phyloP scores from a whole-genome alignment of 2,329 filamentous ascomycete genomes.

The Orbilia ellipsospora region DNA sequence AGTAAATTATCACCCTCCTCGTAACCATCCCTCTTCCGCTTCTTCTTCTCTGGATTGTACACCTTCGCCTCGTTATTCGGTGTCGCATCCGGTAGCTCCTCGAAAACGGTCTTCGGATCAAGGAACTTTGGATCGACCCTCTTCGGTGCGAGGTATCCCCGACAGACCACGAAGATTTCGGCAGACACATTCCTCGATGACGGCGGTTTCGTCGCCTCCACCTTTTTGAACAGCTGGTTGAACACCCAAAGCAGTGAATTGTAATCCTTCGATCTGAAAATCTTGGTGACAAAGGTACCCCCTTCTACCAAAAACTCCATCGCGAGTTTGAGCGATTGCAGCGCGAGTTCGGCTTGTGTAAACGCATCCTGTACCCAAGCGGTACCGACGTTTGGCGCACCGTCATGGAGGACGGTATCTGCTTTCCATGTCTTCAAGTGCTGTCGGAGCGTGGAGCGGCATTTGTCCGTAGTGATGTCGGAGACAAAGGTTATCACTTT shows the following conservation, averaged over 20 bases:
- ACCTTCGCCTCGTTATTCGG: conserved; percentile 98
- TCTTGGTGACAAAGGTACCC: conserved; percentile 95
- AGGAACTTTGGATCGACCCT: conserved; percentile 91
- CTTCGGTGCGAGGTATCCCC: conserved; percentile 94
- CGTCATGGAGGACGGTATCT: conserved; percentile 94
- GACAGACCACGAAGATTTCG: conserved; percentile 98
- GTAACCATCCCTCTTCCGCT: conserved; percentile 96
- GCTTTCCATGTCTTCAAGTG: conserved; percentile 97
- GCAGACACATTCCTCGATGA: conserved; percentile 95
- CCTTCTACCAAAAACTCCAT: conserved; percentile 91
- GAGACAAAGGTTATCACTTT: conserved; percentile 94
- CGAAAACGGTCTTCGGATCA: conserved; percentile 89
- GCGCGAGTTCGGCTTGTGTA: conserved; percentile 90
- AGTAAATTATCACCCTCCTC: conserved; percentile 95
- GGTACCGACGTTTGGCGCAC: conserved; percentile 96
- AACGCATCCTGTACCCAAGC: conserved; percentile 99
- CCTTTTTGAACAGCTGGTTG: conserved; percentile 93
- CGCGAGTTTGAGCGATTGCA: conserved; percentile 91
- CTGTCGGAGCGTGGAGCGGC: conserved; percentile 84
- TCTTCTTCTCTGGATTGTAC: conserved; percentile 97
- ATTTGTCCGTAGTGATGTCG: conserved; percentile 98
- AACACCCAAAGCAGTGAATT: conserved; percentile 96
- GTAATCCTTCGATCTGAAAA: conserved; percentile 97
- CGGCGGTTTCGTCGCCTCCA: conserved; percentile 96
- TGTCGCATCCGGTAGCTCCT: conserved; percentile 83